A percentile compares a stretch with the other conserved stretches of the same genome.
Conservation (phyloP, 306 rosid genomes). For the Begonia peltatifolia region DNA sequence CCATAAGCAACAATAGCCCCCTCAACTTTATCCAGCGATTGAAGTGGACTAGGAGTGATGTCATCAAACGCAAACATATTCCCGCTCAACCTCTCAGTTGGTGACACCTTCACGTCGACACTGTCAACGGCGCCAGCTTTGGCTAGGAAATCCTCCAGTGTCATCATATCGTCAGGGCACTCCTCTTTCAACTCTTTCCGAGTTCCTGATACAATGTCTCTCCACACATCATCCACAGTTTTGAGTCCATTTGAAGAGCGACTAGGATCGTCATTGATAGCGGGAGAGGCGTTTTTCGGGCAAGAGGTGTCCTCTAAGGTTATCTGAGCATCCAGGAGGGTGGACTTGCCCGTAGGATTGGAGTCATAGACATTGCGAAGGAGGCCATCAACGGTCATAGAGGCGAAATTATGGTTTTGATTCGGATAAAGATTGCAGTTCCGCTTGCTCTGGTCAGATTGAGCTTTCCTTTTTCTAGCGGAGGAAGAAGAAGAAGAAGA, state of each 20-base stretch:
- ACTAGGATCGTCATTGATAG: constrained; percentile 5
- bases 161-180: constrained; percentile 50
- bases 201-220: constrained; percentile 69
- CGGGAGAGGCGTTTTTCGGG: constrained; percentile 5
- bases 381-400: constrained; percentile 39
- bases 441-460: constrained; percentile 5
- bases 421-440: neutral
- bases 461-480: constrained; percentile 18
- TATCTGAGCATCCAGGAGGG: constrained; percentile 36
- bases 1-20: constrained; percentile 51
- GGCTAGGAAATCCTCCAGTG: constrained; percentile 80
- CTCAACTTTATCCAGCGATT: constrained; percentile 40
- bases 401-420: constrained; percentile 2
- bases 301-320: constrained; percentile 22
- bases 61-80: constrained; percentile 40
- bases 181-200: constrained; percentile 55
- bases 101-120: constrained; percentile 38
- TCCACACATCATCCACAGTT: constrained; percentile 82
- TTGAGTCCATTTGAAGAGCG: constrained; percentile 14
- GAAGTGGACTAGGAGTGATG: constrained; percentile 25
- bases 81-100: constrained; percentile 34
- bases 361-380: constrained; percentile 21
- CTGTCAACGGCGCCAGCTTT: constrained; percentile 45
- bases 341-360: constrained; percentile 20
- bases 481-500: constrained; percentile 17